Percentiles rank a stretch among this genome's conserved stretches.
Evolutionary conservation across 768 basidiomycete species (phyloP).

Genomic region (Paxillus involutus): DNA sequence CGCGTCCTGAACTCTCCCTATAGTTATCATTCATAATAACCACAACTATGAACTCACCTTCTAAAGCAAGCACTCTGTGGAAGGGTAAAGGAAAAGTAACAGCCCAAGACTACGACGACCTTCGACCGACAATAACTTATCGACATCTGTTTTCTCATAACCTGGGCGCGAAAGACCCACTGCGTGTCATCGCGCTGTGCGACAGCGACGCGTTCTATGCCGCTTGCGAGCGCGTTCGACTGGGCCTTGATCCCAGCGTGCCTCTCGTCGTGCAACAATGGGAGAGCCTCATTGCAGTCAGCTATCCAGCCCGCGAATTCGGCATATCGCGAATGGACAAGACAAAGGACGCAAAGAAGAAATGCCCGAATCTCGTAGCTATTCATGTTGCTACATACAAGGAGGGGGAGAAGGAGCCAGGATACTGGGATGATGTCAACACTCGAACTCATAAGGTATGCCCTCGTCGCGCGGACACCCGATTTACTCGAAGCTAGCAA

Average conservation of each 20-base stretch:
- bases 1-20: too few relatives aligned
- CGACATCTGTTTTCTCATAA: conserved; percentile 70
- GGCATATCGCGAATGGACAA: conserved; percentile 93
- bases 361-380: conserved; percentile 80
- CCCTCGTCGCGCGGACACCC: neutral
- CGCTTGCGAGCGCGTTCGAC: conserved; percentile 82
- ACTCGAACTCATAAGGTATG: conserved; percentile 88
- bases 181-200: conserved; percentile 85
- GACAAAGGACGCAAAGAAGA: conserved; percentile 76
- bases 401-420: conserved; percentile 83
- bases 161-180: conserved; percentile 69
- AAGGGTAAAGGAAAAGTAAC: conserved; percentile 59
- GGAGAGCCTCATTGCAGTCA: conserved; percentile 90
- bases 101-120: conserved; percentile 53
- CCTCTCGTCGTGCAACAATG: conserved; percentile 88
- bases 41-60: conserved; percentile 18
- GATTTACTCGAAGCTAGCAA: neutral
- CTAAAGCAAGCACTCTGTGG: conserved; percentile 29
- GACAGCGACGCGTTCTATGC: conserved; percentile 87
- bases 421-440: conserved; percentile 90
- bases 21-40: too few relatives aligned
- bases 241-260: conserved; percentile 57
- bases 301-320: conserved; percentile 90
- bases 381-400: conserved; percentile 96
- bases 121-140: conserved; percentile 72